These are phyloP conservation scores for Mrakiaceae sp. DNA, from an alignment of 1,284 basidiomycete species.

Conservation along the genomic window DNA sequence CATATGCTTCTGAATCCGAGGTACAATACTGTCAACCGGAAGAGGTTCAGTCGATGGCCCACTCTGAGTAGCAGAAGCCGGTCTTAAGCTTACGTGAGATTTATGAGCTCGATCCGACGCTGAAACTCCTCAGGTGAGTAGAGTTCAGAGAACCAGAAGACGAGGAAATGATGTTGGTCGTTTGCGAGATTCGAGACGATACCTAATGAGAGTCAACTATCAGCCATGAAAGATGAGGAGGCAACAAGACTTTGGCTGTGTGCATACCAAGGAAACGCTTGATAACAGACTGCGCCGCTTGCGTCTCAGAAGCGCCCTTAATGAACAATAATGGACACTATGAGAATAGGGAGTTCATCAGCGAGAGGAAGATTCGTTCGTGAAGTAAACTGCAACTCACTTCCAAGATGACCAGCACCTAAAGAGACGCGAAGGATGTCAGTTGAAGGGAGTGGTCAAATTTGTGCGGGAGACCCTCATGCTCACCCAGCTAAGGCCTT, in stretches of 20 bases:
- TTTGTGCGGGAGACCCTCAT: no score
- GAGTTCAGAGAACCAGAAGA: constrained; percentile 8
- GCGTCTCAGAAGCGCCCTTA: background rate
- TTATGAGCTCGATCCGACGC: constrained; percentile 13
- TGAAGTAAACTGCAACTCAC: background rate
- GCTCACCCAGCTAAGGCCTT: constrained; percentile 8
- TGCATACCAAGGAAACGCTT: constrained; percentile 8
- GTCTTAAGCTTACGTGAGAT: background rate
- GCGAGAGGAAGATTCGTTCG: no score
- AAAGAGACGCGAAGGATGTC: background rate
- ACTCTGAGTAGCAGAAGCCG: no score
- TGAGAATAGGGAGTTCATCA: no score
- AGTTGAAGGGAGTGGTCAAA: no score
- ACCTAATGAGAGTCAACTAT: background rate
- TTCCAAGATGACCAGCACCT: constrained; percentile 6
- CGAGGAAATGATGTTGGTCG: constrained; percentile 14
- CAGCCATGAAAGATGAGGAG: no score
- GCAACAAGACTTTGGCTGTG: no score
- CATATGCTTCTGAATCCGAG: constrained; percentile 15
- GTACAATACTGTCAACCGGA: background rate
- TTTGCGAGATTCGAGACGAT: constrained; percentile 15
- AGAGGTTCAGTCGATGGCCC: background rate
- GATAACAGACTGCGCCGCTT: background rate
- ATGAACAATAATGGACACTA: constrained; percentile 8
- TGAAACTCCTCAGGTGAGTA: constrained; percentile 5